Conservation (phyloP, 2,329 filamentous ascomycete genomes). For the Xylaria hypoxylon region DNA sequence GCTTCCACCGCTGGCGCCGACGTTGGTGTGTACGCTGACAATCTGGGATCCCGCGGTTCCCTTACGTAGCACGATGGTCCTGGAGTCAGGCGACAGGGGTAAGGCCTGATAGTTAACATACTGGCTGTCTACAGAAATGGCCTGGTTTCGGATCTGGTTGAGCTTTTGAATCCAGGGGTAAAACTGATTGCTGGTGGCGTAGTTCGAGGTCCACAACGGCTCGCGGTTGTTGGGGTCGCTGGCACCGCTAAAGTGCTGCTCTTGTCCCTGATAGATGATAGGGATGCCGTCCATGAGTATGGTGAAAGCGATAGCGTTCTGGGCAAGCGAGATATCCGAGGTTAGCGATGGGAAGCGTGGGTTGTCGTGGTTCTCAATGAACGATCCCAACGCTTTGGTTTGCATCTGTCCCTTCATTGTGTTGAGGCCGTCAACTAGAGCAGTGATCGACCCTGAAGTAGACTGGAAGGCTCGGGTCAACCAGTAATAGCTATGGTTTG, state of each 20-base stretch:
- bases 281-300: slow-evolving; percentile 68
- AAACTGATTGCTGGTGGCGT: slow-evolving; percentile 53
- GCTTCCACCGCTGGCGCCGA: slow-evolving; percentile 50
- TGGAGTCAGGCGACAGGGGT: slow-evolving; percentile 54
- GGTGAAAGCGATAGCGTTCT: slow-evolving; percentile 66
- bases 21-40: slow-evolving; percentile 57
- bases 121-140: slow-evolving; percentile 53
- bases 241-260: slow-evolving; percentile 63
- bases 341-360: slow-evolving; percentile 59
- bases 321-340: slow-evolving; percentile 60
- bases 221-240: slow-evolving; percentile 61
- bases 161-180: slow-evolving; percentile 60
- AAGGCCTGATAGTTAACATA: slow-evolving; percentile 57
- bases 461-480: slow-evolving; percentile 53
- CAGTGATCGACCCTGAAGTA: slow-evolving; percentile 48
- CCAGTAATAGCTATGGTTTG: slow-evolving; percentile 29
- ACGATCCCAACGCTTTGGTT: slow-evolving; percentile 55
- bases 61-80: slow-evolving; percentile 60
- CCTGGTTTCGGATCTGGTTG: slow-evolving; percentile 62
- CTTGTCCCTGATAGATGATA: slow-evolving; percentile 69
- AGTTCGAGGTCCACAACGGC: slow-evolving; percentile 61
- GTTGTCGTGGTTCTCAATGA: slow-evolving; percentile 64
- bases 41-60: slow-evolving; percentile 50
- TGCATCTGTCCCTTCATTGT: slow-evolving; percentile 40
- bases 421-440: slow-evolving; percentile 52